Percentiles rank a stretch among this genome's conserved stretches.
These are phyloP conservation scores for Ophiocordyceps unilateralis DNA, from an alignment of 2,329 filamentous ascomycete genomes.

Conservation along the genomic window DNA sequence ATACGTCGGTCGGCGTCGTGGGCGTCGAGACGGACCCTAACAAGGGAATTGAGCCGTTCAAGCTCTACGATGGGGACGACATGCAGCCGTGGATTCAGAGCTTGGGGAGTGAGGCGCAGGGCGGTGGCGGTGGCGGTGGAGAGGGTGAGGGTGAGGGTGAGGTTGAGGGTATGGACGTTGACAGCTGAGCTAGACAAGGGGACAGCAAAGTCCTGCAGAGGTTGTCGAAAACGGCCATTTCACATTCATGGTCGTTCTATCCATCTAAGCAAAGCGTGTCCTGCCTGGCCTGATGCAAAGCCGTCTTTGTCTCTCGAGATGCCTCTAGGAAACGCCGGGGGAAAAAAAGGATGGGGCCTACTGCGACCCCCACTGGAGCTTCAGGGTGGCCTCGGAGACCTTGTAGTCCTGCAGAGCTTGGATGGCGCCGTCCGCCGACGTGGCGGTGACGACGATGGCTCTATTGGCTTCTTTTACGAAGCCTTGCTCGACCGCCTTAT, in stretches of 20 bases:
- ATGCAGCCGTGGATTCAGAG: constrained; percentile 75
- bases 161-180: constrained; percentile 17
- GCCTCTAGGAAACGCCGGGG: neutral
- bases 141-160: constrained; percentile 16
- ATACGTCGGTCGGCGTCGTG: constrained; percentile 80
- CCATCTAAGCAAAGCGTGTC: too few species aligned
- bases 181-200: constrained; percentile 9
- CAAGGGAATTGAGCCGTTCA: constrained; percentile 60
- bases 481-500: constrained; percentile 54
- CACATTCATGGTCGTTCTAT: neutral
- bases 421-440: constrained; percentile 55
- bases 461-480: constrained; percentile 60
- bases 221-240: too few species aligned
- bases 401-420: constrained; percentile 55
- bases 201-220: too few species aligned
- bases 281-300: too few species aligned
- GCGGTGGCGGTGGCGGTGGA: constrained; percentile 22
- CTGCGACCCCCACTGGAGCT: constrained; percentile 64
- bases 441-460: constrained; percentile 63
- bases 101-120: constrained; percentile 25
- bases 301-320: neutral
- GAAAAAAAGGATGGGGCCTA: constrained; percentile 16
- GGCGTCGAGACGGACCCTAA: constrained; percentile 39
- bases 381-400: constrained; percentile 56
- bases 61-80: constrained; percentile 77